Evolutionary conservation across 768 basidiomycete species (phyloP).

Genomic region (Tulasnella sp.): DNA sequence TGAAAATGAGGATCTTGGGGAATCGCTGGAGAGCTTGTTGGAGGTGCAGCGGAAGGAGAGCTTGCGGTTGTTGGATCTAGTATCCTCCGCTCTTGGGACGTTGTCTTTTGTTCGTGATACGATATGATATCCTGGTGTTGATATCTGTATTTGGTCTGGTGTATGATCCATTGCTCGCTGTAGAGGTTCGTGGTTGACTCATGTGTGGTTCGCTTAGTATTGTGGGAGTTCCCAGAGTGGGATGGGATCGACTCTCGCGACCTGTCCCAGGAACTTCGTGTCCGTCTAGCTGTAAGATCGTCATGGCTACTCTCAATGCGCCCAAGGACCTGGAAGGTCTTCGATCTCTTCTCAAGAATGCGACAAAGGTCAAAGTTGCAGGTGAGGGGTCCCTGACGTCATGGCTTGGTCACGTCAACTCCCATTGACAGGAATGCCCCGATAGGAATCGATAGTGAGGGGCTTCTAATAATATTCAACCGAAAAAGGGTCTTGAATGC

Average conservation of each 20-base stretch:
- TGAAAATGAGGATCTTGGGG: slow-evolving; percentile 42
- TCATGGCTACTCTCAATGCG: slow-evolving; percentile 28
- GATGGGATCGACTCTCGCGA: background rate
- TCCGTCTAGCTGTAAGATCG: background rate
- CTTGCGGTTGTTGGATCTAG: slow-evolving; percentile 60
- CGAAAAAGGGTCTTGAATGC: background rate
- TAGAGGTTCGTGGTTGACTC: too few relatives aligned
- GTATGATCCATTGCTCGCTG: too few relatives aligned
- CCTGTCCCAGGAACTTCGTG: background rate
- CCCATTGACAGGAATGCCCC: background rate
- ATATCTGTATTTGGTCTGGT: too few relatives aligned
- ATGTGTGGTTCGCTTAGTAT: too few relatives aligned
- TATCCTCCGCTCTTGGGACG: slow-evolving; percentile 63
- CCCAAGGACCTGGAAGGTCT: slow-evolving; percentile 52
- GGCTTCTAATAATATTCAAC: background rate
- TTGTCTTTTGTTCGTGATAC: slow-evolving; percentile 65
- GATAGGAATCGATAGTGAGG: slow-evolving; percentile 14
- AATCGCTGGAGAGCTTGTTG: slow-evolving; percentile 45
- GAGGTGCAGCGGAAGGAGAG: slow-evolving; percentile 67
- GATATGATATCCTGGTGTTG: slow-evolving; percentile 30
- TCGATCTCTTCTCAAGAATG: slow-evolving; percentile 38
- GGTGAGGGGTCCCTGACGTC: slow-evolving; percentile 38
- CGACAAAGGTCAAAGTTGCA: slow-evolving; percentile 87
- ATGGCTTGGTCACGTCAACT: background rate
- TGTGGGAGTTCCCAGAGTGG: background rate